phyloP scores from a whole-genome alignment of 176 grass and related monocot genomes.

The Carex littledalei region DNA sequence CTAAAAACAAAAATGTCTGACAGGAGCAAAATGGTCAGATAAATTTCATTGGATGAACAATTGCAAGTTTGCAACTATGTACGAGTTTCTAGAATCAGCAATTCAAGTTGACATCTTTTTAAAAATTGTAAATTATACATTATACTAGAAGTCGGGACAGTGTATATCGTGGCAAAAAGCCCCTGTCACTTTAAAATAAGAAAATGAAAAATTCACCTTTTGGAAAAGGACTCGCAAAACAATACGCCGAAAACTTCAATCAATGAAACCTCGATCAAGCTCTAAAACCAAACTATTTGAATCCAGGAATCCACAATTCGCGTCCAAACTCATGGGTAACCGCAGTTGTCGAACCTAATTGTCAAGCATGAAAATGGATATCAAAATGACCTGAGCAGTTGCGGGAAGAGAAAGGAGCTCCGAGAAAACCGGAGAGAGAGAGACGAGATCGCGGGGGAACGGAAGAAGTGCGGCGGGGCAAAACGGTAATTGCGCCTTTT shows the following conservation, averaged over 20 bases:
- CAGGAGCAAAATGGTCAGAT: not conserved
- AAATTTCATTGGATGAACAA: not conserved
- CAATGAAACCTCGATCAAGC: not conserved
- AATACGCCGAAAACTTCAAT: not conserved
- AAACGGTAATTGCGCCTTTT: not conserved
- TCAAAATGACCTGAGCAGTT: slow-evolving; percentile 2
- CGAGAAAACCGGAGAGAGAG: not conserved
- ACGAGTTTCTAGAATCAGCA: not conserved
- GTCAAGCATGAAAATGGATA: not conserved
- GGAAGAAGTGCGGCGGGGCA: not conserved
- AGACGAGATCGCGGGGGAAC: not conserved
- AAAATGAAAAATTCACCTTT: not conserved
- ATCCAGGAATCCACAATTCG: not conserved
- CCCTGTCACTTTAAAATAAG: no score
- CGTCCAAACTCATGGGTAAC: not conserved
- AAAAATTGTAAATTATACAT: not conserved
- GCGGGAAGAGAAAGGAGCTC: not conserved
- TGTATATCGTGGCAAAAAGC: not conserved
- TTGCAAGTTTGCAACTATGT: not conserved
- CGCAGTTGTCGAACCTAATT: not conserved
- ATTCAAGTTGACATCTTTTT: not conserved
- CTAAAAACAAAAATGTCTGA: not conserved
- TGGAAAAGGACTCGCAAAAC: not conserved
- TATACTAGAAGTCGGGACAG: not conserved
- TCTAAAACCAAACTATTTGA: not conserved